Percentiles rank a stretch among this genome's conserved stretches.
These are phyloP conservation scores for Aaosphaeria arxii DNA, from an alignment of 2,329 filamentous ascomycete genomes.

Conservation along the genomic window DNA sequence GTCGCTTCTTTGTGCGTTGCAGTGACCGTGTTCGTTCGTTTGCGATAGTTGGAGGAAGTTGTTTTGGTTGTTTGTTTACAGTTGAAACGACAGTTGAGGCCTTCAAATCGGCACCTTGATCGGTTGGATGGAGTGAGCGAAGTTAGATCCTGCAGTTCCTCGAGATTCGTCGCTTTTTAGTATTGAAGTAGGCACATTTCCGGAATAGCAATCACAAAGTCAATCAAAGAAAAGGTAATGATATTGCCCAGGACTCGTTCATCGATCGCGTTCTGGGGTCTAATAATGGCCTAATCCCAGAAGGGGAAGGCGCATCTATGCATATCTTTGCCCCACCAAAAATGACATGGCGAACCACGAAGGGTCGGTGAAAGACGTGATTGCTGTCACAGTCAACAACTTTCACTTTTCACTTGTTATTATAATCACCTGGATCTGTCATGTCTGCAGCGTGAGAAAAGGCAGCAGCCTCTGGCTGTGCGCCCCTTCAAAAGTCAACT, in stretches of 20 bases:
- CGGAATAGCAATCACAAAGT: no score
- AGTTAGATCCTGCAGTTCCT: no score
- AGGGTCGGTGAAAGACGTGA: constrained; percentile 4
- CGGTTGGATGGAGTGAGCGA: no score
- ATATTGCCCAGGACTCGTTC: no score
- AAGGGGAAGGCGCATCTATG: no score
- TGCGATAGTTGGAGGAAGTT: no score
- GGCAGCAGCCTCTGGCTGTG: constrained; percentile 48
- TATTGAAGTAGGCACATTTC: no score
- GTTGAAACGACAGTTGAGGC: constrained; percentile 13
- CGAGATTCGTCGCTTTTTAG: no score
- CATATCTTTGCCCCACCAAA: not conserved
- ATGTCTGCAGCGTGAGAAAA: constrained; percentile 41
- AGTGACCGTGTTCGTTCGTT: not conserved
- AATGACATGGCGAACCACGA: not conserved
- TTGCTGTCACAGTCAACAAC: not conserved
- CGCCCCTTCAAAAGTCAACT: constrained; percentile 32
- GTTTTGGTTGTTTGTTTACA: constrained; percentile 36
- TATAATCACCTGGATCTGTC: not conserved
- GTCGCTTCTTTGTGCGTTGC: not conserved
- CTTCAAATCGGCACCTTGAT: no score
- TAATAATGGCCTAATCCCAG: no score
- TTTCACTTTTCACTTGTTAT: not conserved
- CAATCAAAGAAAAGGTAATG: no score
- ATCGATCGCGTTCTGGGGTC: no score